Evolutionary conservation across 257 asterid genomes (phyloP).

Genomic region (Mentha longifolia): DNA sequence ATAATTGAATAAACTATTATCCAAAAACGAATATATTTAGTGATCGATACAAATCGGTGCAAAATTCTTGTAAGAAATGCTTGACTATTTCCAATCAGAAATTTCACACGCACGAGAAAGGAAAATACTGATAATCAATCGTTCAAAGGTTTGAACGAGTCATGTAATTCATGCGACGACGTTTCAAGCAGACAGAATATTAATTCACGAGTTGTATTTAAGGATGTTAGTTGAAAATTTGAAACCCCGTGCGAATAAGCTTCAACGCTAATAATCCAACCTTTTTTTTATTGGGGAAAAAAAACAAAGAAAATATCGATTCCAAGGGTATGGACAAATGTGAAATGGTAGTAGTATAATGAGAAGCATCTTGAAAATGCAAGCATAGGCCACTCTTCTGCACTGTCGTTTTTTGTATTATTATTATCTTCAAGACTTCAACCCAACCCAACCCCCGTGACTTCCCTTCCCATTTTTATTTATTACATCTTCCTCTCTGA

Average conservation of each 20-base stretch:
- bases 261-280: not conserved
- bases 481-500: slow-evolving; percentile 41
- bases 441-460: slow-evolving; percentile 44
- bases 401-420: slow-evolving; percentile 20
- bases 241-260: not conserved
- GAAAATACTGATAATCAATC: too few relatives aligned
- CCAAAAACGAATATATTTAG: too few relatives aligned
- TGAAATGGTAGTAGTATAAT: too few relatives aligned
- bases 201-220: not conserved
- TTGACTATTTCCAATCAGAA: too few relatives aligned
- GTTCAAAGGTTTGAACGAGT: not conserved
- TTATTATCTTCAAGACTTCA: slow-evolving; percentile 16
- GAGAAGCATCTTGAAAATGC: slow-evolving; percentile 24
- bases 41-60: too few relatives aligned
- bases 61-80: too few relatives aligned
- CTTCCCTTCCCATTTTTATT: not conserved
- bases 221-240: not conserved
- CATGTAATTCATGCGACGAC: too few relatives aligned
- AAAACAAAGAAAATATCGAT: not conserved
- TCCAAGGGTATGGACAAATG: slow-evolving; percentile 2
- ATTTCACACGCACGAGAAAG: too few relatives aligned
- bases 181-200: not conserved
- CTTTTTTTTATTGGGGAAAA: not conserved
- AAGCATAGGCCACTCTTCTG: slow-evolving; percentile 1
- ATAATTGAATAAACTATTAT: too few relatives aligned